Evolutionary conservation across 441 rosid genomes (phyloP), one percentile per base, ranked within the genome.

Genomic region (Omphalea diandra): DNA sequence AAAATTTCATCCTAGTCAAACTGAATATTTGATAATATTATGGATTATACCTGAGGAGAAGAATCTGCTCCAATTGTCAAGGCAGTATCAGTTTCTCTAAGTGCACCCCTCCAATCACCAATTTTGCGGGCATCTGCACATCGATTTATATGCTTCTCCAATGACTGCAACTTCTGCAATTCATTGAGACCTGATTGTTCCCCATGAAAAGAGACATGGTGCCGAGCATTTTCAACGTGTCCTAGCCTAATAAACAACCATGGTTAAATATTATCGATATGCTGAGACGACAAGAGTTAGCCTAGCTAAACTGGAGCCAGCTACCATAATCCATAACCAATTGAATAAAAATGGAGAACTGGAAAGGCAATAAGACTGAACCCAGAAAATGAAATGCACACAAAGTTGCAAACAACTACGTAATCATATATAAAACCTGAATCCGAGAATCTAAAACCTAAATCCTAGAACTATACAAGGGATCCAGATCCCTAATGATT

Each of bases 31-130:
- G 18, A 56, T 68, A 7, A 27, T 15, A 57, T 55, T 56, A 27
- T 46, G 57, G 63, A 47, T 77, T 4, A 52, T 77, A 91, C 97
- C 82, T 81, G 97, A 36, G 88, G 87, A 81, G 87, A 86, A 68
- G 62, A 80, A 73, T 89, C 94, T 0, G 91, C 93, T 38, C 97
- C 97, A 61, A 84, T 71, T 3, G 86, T 83, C 74, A 91, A 75
- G 55, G 90, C 88, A 15, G 88, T 84, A 50, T 88, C 89, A 71
- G 55, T 75, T 82, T 86, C 96, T 76, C 73, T 81, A 73, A 91
- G 75, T 36, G 69, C 88, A 70, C 73, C 74, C 69, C 69, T 88
- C 96, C 96, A 91, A 54, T 89, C 88, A 35, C 87, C 69, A 10
- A 77, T 54, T 65, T 65, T 85, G 33, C 97, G 82, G 1, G 86